Percentiles rank a stretch among this genome's conserved stretches.
Evolutionary conservation across 78 protist genomes (phyloP).

Genomic region (Dictyostelium firmibasis): DNA sequence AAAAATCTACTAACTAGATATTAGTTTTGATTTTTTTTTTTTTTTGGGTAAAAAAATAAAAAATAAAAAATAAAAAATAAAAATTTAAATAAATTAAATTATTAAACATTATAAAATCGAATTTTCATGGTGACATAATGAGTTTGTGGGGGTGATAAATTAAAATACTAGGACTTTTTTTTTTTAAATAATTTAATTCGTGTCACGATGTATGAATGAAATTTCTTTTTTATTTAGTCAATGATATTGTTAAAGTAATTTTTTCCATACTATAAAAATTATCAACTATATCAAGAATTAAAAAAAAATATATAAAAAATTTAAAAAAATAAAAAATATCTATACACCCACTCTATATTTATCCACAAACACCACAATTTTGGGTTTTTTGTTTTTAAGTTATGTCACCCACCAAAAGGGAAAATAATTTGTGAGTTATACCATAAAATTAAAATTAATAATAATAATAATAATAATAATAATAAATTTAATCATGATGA

Average conservation of each 20-base stretch:
- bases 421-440: not conserved
- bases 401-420: too few species aligned
- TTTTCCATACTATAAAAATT: not conserved
- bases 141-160: not conserved
- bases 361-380: not conserved
- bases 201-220: not conserved
- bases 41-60: not conserved
- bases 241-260: not conserved
- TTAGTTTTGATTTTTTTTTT: not conserved
- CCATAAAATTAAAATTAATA: too few species aligned
- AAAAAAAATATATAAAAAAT: not conserved
- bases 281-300: not conserved
- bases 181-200: not conserved
- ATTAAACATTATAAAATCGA: not conserved
- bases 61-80: too few species aligned
- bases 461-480: not conserved
- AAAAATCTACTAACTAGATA: too few species aligned
- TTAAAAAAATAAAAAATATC: not conserved
- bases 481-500: not conserved
- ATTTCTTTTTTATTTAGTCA: not conserved
- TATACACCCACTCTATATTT: not conserved
- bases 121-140: not conserved
- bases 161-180: not conserved
- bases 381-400: not conserved
- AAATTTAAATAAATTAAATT: too few species aligned